A percentile compares a stretch with the other conserved stretches of the same genome.
phyloP scores from a whole-genome alignment of 2,329 filamentous ascomycete species.

The Ascochyta fabae region DNA sequence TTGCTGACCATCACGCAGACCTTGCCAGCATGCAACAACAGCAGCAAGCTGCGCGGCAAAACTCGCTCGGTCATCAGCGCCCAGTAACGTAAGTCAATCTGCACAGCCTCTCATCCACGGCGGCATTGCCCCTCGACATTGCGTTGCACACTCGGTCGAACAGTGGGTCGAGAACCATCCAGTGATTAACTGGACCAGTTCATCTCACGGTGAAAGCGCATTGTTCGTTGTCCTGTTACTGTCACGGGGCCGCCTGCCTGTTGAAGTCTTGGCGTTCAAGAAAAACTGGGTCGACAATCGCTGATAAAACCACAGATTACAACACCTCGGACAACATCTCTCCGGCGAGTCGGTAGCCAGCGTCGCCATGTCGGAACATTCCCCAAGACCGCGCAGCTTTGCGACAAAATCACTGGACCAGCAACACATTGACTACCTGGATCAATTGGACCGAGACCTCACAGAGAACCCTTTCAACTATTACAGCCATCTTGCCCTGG shows the following conservation, averaged over 20 bases:
- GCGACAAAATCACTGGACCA: conserved; percentile 52
- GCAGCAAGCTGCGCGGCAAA: conserved; percentile 51
- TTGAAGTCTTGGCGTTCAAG: conserved; percentile 17
- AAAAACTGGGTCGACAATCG: conserved; percentile 10
- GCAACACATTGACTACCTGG: conserved; percentile 53
- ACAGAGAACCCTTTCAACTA: conserved; percentile 58
- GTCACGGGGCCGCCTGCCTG: conserved; percentile 32
- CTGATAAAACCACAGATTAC: conserved; percentile 24
- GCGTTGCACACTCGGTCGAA: background rate
- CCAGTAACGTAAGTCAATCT: conserved; percentile 45
- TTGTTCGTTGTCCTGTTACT: conserved; percentile 1
- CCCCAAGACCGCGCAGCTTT: conserved; percentile 53
- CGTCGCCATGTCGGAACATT: conserved; percentile 56
- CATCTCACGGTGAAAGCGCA: background rate
- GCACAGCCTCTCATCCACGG: background rate
- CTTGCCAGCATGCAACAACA: conserved; percentile 56
- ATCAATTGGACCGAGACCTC: conserved; percentile 52
- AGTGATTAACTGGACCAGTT: background rate
- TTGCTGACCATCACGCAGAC: conserved; percentile 42
- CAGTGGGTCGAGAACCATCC: background rate
- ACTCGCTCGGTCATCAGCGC: conserved; percentile 39
- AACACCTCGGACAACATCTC: conserved; percentile 45
- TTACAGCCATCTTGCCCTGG: conserved; percentile 55
- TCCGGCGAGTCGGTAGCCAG: conserved; percentile 55
- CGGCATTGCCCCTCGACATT: background rate